Percentiles rank a stretch among this genome's conserved stretches.
phyloP scores from a whole-genome alignment of 768 basidiomycete genomes.

The Termitomyces heimii region DNA sequence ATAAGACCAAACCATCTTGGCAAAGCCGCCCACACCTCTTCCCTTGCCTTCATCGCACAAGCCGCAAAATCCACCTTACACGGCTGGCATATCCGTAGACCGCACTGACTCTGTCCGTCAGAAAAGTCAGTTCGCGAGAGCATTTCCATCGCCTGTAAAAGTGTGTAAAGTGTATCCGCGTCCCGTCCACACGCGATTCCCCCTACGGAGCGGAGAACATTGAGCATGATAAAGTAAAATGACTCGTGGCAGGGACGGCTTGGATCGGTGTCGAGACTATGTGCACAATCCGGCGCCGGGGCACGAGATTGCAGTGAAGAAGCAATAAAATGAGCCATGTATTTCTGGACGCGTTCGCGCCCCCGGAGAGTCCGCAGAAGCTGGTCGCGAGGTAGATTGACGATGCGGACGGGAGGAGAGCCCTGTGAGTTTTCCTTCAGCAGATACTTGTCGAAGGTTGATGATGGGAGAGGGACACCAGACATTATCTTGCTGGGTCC shows the following conservation, averaged over 20 bases:
- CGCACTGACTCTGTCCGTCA: slow-evolving; percentile 49
- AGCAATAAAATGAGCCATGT: slow-evolving; percentile 55
- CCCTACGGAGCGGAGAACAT: slow-evolving; percentile 62
- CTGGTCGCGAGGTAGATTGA: slow-evolving; percentile 5
- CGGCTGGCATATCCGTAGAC: slow-evolving; percentile 46
- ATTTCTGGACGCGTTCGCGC: slow-evolving; percentile 59
- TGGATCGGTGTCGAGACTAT: slow-evolving; percentile 27
- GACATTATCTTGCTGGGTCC: slow-evolving; percentile 62
- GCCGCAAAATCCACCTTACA: slow-evolving; percentile 44
- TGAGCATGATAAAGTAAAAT: slow-evolving; percentile 73
- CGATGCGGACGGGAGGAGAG: slow-evolving; percentile 28
- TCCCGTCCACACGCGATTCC: slow-evolving; percentile 70
- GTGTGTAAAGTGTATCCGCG: slow-evolving; percentile 67
- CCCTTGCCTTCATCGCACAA: slow-evolving; percentile 32
- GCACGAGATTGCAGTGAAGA: slow-evolving; percentile 43
- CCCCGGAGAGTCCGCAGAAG: slow-evolving; percentile 48
- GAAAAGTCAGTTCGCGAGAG: slow-evolving; percentile 64
- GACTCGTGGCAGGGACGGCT: slow-evolving; percentile 53
- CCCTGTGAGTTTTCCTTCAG: slow-evolving; percentile 8
- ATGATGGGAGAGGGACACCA: slow-evolving; percentile 36
- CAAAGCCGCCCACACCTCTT: slow-evolving; percentile 56
- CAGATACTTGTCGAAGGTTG: slow-evolving; percentile 22
- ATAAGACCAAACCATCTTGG: slow-evolving; percentile 60
- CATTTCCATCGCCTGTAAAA: slow-evolving; percentile 68
- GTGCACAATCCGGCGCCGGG: slow-evolving; percentile 43